phyloP scores from a whole-genome alignment of 2,329 filamentous ascomycete genomes.

The Zymoseptoria pseudotritici region DNA sequence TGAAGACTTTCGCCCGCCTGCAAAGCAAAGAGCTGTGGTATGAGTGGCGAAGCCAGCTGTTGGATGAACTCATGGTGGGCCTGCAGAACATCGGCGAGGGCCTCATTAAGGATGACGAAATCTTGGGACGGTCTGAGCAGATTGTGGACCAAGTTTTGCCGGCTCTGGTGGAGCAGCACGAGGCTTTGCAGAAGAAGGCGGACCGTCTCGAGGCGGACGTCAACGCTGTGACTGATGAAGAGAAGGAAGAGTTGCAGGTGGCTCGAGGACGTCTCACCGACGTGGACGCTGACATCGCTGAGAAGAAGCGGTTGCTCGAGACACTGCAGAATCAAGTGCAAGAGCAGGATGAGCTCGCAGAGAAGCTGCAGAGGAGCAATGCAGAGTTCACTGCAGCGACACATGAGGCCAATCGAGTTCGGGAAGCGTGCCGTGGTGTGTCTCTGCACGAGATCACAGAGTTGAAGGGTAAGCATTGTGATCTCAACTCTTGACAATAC shows the following conservation, averaged over 20 bases:
- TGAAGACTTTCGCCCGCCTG: conserved; percentile 84
- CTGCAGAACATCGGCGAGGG: conserved; percentile 67
- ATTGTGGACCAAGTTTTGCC: conserved; percentile 64
- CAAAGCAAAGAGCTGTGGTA: conserved; percentile 97
- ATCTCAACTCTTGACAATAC: neutral
- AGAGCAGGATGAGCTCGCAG: conserved; percentile 59
- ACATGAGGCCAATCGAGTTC: conserved; percentile 69
- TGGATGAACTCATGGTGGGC: conserved; percentile 73
- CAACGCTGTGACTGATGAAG: conserved; percentile 67
- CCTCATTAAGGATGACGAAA: conserved; percentile 65
- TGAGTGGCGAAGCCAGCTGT: conserved; percentile 87
- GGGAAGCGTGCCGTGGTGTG: conserved; percentile 86
- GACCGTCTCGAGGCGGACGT: conserved; percentile 60
- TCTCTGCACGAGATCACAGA: conserved; percentile 70
- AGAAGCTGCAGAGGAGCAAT: conserved; percentile 59
- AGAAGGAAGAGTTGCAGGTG: conserved; percentile 68
- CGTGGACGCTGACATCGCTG: conserved; percentile 60
- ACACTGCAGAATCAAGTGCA: conserved; percentile 60
- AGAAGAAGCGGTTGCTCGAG: conserved; percentile 60
- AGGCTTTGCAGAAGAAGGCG: conserved; percentile 56
- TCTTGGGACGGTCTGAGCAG: conserved; percentile 60
- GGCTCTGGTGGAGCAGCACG: conserved; percentile 51
- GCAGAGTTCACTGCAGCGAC: conserved; percentile 66
- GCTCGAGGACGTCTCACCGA: conserved; percentile 61
- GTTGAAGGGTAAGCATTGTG: conserved; percentile 58